phyloP scores from a whole-genome alignment of 169 alveolate species.

The Pseudocohnilembus persalinus region DNA sequence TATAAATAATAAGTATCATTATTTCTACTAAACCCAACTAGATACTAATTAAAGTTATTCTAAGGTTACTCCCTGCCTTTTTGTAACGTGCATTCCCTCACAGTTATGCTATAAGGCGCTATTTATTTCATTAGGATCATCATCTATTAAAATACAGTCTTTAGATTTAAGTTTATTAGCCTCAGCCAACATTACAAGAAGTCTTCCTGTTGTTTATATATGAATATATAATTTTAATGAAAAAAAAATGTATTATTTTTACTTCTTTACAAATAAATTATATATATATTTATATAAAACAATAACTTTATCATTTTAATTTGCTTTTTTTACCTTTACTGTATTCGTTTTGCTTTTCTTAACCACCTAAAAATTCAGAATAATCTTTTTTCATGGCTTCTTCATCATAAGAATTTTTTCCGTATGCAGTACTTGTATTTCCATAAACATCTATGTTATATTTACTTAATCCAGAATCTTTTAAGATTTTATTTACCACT shows the following conservation, averaged over 20 bases:
- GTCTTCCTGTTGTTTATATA: not conserved
- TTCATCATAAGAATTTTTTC: not conserved
- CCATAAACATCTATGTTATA: not conserved
- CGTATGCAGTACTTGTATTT: not conserved
- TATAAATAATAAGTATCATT: no score
- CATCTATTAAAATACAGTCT: not conserved
- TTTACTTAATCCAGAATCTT: not conserved
- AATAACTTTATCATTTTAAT: no score
- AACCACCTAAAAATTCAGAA: not conserved
- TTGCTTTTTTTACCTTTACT: not conserved
- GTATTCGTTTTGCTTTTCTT: not conserved
- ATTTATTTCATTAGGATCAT: not conserved
- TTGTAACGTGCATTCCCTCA: not conserved
- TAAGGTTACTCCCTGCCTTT: not conserved
- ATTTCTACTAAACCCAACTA: not conserved
- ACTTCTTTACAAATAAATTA: not conserved
- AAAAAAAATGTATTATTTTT: no score
- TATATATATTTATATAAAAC: no score
- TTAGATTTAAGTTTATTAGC: not conserved
- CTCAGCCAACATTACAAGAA: not conserved
- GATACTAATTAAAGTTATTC: not conserved
- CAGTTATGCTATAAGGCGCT: not conserved
- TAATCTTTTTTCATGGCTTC: not conserved
- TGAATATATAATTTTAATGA: no score
- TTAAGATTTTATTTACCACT: not conserved